These are phyloP conservation scores for Corymbia maculata DNA, from an alignment of 345 rosid species.

Conservation along the genomic window DNA sequence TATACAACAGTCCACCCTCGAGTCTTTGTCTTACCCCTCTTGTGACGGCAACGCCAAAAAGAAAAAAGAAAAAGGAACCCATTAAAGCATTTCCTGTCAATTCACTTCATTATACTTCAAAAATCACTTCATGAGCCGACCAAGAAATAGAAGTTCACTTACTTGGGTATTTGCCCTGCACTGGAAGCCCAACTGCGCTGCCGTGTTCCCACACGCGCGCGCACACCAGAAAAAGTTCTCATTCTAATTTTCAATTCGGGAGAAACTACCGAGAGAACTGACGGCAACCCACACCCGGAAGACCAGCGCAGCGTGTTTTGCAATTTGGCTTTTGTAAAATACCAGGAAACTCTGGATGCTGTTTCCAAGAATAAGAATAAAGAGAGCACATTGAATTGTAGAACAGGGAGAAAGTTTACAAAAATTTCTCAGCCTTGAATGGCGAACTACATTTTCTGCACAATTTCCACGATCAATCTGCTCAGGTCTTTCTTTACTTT, in stretches of 20 bases:
- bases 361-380: not conserved
- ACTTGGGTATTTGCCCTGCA: not conserved
- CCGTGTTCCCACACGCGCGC: not conserved
- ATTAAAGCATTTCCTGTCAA: not conserved
- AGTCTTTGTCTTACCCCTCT: not conserved
- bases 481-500: not conserved
- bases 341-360: not conserved
- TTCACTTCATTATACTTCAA: not conserved
- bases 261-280: not conserved
- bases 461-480: not conserved
- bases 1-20: not conserved
- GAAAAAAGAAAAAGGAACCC: not conserved
- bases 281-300: not conserved
- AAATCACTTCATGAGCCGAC: not conserved
- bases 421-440: not conserved
- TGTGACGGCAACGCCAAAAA: not conserved
- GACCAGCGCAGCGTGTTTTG: not conserved
- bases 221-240: not conserved
- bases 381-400: not conserved
- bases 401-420: not conserved
- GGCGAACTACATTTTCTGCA: not conserved
- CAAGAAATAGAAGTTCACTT: rapidly evolving
- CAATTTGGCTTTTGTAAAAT: not conserved
- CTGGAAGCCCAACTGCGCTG: not conserved
- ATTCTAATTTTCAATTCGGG: not conserved